Evolutionary conservation across 2,329 filamentous ascomycete genomes (phyloP), one percentile per base, ranked within the genome.

Genomic region (Colletotrichum agaves): DNA sequence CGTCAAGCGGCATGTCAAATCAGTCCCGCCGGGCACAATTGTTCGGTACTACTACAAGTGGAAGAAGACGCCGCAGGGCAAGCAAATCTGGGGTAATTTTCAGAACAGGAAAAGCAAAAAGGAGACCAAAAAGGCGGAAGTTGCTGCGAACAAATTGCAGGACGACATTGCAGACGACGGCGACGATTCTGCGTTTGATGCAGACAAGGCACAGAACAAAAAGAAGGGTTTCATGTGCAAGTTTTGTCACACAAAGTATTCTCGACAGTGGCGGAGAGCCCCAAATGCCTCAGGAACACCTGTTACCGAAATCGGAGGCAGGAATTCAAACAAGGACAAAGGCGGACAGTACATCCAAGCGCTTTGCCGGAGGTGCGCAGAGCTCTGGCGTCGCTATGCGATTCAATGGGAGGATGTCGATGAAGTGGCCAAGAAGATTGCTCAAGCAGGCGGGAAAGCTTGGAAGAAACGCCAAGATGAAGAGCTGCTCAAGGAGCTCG

Each of bases 21-120:
- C 91, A 0, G 88, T 96, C 72, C 89, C 88, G 44, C 90, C 94
- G 69, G 90, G 91, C 57, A 88, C 93, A 66, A 91, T 98, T 69
- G 93, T 97, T 27, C 92, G 96, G 3, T 97, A 92, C 76, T 99
- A 98, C 79, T 99, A 99, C 77, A 93, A 93, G 71, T 99, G 96
- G 96, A 99, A 99, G 82, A 98, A 98, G 80, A 93, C 93, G 0
- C 87, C 91, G 2, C 90, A 91, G 66, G 96, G 96, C 44, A 90
- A 88, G 75, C 90, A 96, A 73, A 90, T 99, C 21, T 98, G 96
- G 94, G 93, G 93, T 67, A 93, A 90, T 71, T 97, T 92, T 74
- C 89, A 93, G 57, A 93, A 93, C 11, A 89, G 95, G 50, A 97
- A 97, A 76, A 93, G 93, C 63, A 97, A 95, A 78, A 97, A 96